Conservation (phyloP, 805 yeast species). For the Starmerella tilneyi region DNA sequence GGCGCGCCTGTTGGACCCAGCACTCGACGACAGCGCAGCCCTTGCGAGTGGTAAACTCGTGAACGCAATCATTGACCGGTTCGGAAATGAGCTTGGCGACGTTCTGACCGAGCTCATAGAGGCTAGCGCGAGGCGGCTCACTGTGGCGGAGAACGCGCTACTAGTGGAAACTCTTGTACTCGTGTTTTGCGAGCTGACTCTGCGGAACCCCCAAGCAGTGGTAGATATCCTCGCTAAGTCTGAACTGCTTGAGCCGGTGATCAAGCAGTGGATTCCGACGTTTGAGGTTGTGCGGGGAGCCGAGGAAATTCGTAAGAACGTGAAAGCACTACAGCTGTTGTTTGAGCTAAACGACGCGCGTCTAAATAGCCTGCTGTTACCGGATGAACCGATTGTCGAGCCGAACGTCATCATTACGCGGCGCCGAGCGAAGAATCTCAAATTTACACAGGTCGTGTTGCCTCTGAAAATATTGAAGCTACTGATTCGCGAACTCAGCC, state of each 20-base stretch:
- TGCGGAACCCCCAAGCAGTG: slow-evolving; percentile 51
- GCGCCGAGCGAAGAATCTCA: slow-evolving; percentile 60
- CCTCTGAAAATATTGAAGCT: slow-evolving; percentile 63
- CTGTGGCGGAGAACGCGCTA: slow-evolving; percentile 54
- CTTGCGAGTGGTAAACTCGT: slow-evolving; percentile 64
- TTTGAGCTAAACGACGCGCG: slow-evolving; percentile 49
- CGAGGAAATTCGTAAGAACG: slow-evolving; percentile 52
- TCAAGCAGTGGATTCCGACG: slow-evolving; percentile 74
- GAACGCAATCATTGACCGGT: slow-evolving; percentile 47
- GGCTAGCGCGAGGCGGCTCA: slow-evolving; percentile 61
- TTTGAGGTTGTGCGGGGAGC: slow-evolving; percentile 75
- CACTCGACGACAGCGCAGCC: slow-evolving; percentile 69
- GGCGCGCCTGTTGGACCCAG: slow-evolving; percentile 60
- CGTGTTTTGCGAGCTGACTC: slow-evolving; percentile 64
- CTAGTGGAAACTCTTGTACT: slow-evolving; percentile 67
- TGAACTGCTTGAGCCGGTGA: slow-evolving; percentile 44
- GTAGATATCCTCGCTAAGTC: slow-evolving; percentile 45
- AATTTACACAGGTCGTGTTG: slow-evolving; percentile 56
- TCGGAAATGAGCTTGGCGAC: slow-evolving; percentile 34
- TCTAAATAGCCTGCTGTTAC: slow-evolving; percentile 45
- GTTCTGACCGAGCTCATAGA: slow-evolving; percentile 48
- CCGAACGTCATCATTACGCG: slow-evolving; percentile 65
- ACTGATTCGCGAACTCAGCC: slow-evolving; percentile 53
- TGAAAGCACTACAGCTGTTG: slow-evolving; percentile 61
- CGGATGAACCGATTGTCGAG: slow-evolving; percentile 59